Evolutionary conservation across 116 monocot species (phyloP).

Genomic region (Iris pallida): DNA sequence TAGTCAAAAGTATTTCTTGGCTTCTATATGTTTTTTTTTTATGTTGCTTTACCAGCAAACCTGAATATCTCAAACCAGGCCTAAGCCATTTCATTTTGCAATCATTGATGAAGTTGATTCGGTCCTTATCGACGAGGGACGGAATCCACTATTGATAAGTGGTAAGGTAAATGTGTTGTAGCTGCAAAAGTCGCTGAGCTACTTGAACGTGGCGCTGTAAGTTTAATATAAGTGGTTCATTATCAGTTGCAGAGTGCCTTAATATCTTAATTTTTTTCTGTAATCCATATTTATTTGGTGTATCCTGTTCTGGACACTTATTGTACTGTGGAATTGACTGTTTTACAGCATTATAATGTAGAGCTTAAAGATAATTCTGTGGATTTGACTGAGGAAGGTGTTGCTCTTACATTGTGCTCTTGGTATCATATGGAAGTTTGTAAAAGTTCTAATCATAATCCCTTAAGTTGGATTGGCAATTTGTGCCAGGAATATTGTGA

Average conservation of each 20-base stretch:
- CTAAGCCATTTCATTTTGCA: slow-evolving; percentile 91
- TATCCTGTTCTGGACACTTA: not conserved
- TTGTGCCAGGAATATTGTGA: too few species aligned
- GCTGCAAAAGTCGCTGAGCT: slow-evolving; percentile 94
- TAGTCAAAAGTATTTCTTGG: not conserved
- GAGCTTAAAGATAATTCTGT: slow-evolving; percentile 93
- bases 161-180: slow-evolving; percentile 73
- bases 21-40: slow-evolving; percentile 6
- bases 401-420: too few species aligned
- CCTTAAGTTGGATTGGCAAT: too few species aligned
- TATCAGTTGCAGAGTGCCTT: not conserved
- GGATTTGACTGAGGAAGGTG: slow-evolving; percentile 91
- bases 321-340: slow-evolving; percentile 7
- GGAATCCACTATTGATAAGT: slow-evolving; percentile 96
- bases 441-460: too few species aligned
- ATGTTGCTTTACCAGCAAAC: not conserved
- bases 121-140: slow-evolving; percentile 98
- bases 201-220: slow-evolving; percentile 69
- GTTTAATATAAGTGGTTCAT: slow-evolving; percentile 12
- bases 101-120: slow-evolving; percentile 99
- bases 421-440: too few species aligned
- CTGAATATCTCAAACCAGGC: slow-evolving; percentile 44
- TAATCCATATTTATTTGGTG: not conserved
- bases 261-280: not conserved
- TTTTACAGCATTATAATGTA: slow-evolving; percentile 83